Conservation (phyloP, 2,329 filamentous ascomycete species). For the Cytospora leucostoma region DNA sequence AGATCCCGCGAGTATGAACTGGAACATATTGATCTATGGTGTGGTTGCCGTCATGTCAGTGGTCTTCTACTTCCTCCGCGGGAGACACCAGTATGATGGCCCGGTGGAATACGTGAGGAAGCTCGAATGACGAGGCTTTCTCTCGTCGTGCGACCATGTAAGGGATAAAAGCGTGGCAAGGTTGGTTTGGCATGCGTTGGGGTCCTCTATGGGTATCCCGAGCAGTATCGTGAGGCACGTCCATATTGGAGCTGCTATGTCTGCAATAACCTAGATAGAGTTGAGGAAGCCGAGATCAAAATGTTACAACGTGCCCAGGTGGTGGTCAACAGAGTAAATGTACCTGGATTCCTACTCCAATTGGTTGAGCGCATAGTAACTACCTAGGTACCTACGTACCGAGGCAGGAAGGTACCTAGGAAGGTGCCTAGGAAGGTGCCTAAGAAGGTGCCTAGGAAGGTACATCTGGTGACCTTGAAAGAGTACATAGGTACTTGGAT, state of each 20-base stretch:
- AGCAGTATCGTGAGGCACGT: neutral
- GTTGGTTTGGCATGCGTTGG: neutral
- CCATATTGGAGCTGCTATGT: neutral
- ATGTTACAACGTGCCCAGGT: neutral
- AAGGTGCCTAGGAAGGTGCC: no score
- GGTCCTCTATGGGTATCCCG: neutral
- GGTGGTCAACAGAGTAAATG: neutral
- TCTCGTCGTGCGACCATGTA: constrained; percentile 63
- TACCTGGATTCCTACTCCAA: no score
- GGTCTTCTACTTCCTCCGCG: constrained; percentile 22
- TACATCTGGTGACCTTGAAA: no score
- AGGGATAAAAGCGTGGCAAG: constrained; percentile 1
- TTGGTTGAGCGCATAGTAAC: no score
- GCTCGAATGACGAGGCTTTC: constrained; percentile 5
- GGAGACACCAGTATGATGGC: constrained; percentile 18
- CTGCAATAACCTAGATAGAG: neutral
- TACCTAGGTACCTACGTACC: no score
- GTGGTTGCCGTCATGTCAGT: constrained; percentile 20
- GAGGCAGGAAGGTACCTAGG: no score
- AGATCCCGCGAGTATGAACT: constrained; percentile 27
- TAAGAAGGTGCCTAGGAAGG: no score
- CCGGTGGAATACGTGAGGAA: constrained; percentile 24
- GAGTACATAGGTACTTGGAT: no score
- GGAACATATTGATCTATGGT: constrained; percentile 27
- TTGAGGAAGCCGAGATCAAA: constrained; percentile 9